Evolutionary conservation across 208 protist genomes (phyloP).

Genomic region (Crithidia expoeki): DNA sequence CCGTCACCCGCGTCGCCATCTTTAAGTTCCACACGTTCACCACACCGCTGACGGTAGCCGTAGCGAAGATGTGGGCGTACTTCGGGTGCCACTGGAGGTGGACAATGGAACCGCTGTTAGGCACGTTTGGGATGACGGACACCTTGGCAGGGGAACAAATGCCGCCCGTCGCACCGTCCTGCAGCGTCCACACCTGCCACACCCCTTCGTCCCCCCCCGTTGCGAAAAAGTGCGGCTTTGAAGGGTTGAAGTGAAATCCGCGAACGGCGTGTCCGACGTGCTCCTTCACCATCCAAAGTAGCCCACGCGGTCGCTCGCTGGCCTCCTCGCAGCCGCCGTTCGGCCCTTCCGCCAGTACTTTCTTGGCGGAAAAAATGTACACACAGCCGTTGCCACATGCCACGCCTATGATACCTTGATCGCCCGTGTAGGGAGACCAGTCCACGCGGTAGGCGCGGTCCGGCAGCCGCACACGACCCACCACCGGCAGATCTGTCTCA

Average conservation of each 20-base stretch:
- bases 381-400: constrained; percentile 66
- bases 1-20: constrained; percentile 80
- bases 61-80: constrained; percentile 94
- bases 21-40: constrained; percentile 97
- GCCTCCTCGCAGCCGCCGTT: constrained; percentile 30
- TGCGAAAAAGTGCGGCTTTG: constrained; percentile 86
- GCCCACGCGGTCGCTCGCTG: constrained; percentile 33
- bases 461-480: constrained; percentile 57
- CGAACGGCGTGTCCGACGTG: constrained; percentile 82
- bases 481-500: constrained; percentile 66
- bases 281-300: constrained; percentile 83
- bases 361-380: constrained; percentile 67
- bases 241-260: constrained; percentile 94
- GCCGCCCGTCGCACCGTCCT: constrained; percentile 66
- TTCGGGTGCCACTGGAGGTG: constrained; percentile 86
- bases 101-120: constrained; percentile 47
- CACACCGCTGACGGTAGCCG: constrained; percentile 81
- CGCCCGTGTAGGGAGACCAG: constrained; percentile 62
- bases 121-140: constrained; percentile 70
- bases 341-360: constrained; percentile 44
- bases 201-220: constrained; percentile 68
- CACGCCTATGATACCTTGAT: constrained; percentile 76
- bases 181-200: constrained; percentile 93
- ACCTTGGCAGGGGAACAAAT: constrained; percentile 42
- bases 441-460: constrained; percentile 74